phyloP scores from a whole-genome alignment of 2,329 filamentous ascomycete species.

The Ophiostoma tasmaniense region DNA sequence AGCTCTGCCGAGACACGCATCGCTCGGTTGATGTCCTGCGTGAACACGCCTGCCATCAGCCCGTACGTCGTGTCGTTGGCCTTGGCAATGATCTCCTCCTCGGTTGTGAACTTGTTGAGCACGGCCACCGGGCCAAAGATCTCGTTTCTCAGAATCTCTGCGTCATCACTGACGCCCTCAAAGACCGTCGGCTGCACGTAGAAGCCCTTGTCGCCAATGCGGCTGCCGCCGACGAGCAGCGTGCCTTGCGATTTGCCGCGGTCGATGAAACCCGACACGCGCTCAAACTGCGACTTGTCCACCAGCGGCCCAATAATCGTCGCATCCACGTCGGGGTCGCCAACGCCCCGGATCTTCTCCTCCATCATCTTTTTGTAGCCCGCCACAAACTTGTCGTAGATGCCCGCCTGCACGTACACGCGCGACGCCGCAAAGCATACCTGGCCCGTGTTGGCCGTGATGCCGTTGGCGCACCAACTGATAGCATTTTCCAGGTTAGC shows the following conservation, averaged over 20 bases:
- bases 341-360: constrained; percentile 45
- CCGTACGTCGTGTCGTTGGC: constrained; percentile 47
- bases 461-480: constrained; percentile 29
- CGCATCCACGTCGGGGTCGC: constrained; percentile 49
- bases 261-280: constrained; percentile 38
- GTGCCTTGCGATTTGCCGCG: constrained; percentile 32
- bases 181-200: constrained; percentile 32
- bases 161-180: constrained; percentile 33
- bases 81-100: constrained; percentile 45
- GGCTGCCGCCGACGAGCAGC: constrained; percentile 30
- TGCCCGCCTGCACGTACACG: constrained; percentile 55
- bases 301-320: constrained; percentile 53
- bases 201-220: constrained; percentile 32
- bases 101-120: constrained; percentile 46
- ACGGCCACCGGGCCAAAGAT: constrained; percentile 51
- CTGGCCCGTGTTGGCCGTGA: constrained; percentile 65
- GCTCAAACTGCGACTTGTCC: constrained; percentile 40
- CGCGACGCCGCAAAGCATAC: constrained; percentile 66
- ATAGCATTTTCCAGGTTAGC: constrained; percentile 54
- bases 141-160: constrained; percentile 43
- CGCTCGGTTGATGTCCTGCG: constrained; percentile 54
- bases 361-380: constrained; percentile 52
- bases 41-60: constrained; percentile 45
- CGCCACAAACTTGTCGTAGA: constrained; percentile 53
- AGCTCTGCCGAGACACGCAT: constrained; percentile 46